Percentiles rank a stretch among this genome's conserved stretches.
phyloP scores from a whole-genome alignment of 495 filamentous ascomycete genomes.

The Penicillium simplicissimum region DNA sequence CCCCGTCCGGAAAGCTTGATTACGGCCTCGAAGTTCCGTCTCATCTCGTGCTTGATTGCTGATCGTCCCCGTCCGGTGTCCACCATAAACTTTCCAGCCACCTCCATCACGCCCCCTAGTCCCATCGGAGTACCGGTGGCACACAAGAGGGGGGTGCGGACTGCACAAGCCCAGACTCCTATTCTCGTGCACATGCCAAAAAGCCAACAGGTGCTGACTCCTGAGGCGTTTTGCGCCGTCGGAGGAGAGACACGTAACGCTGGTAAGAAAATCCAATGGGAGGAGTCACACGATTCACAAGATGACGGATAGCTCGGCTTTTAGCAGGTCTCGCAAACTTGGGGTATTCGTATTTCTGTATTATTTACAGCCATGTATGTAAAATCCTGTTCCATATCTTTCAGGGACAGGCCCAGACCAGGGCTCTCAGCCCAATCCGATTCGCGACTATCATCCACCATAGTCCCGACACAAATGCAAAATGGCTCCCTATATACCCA shows the following conservation, averaged over 20 bases:
- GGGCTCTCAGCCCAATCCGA: background rate
- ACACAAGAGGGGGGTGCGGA: background rate
- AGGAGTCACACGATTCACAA: background rate
- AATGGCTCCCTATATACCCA: conserved; percentile 1
- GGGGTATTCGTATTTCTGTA: conserved; percentile 4
- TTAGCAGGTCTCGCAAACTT: background rate
- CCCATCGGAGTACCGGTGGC: background rate
- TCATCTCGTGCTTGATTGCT: background rate
- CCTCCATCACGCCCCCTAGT: background rate
- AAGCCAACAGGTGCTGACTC: background rate
- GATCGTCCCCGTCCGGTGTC: background rate
- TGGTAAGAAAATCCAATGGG: background rate
- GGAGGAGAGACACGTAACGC: background rate
- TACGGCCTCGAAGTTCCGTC: background rate
- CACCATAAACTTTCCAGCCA: background rate
- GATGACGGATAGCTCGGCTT: conserved; percentile 11
- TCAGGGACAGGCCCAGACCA: background rate
- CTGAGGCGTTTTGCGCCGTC: background rate
- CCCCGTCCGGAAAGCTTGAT: background rate
- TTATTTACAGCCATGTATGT: conserved; percentile 2
- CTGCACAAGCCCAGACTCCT: background rate
- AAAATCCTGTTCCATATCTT: background rate
- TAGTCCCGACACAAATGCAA: background rate
- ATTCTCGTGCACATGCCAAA: background rate
- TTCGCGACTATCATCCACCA: background rate